phyloP scores from a whole-genome alignment of 306 rosid genomes.

The Acmispon strigosus region DNA sequence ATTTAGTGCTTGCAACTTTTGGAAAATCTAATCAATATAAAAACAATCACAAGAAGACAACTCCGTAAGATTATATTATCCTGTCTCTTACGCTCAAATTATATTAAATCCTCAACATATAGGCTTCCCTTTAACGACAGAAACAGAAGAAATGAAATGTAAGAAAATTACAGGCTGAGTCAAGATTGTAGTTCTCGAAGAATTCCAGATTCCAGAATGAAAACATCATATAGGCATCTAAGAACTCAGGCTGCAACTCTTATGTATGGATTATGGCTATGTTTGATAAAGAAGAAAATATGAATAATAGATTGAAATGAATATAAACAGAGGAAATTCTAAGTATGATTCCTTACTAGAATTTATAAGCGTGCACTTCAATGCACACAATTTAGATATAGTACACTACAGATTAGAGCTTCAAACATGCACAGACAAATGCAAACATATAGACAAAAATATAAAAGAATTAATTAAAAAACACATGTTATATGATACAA shows the following conservation, averaged over 20 bases:
- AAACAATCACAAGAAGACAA: not conserved
- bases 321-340: not conserved
- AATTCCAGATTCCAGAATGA: not conserved
- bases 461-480: too few relatives aligned
- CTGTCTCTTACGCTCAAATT: not conserved
- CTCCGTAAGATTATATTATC: not conserved
- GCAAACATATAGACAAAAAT: not conserved
- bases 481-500: too few relatives aligned
- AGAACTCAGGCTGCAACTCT: not conserved
- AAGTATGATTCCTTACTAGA: not conserved
- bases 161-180: not conserved
- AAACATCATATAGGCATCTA: not conserved
- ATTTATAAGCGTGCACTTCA: not conserved
- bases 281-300: not conserved
- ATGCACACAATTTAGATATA: not conserved
- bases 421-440: not conserved
- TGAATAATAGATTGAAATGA: too few relatives aligned
- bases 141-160: not conserved
- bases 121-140: not conserved
- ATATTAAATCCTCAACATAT: not conserved
- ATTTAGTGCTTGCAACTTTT: not conserved
- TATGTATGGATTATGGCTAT: not conserved
- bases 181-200: not conserved
- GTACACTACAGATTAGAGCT: not conserved
- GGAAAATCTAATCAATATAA: not conserved